Evolutionary conservation across 2,329 filamentous ascomycete genomes (phyloP), one percentile per base, ranked within the genome.

Genomic region (Akanthomyces dipterigenus): DNA sequence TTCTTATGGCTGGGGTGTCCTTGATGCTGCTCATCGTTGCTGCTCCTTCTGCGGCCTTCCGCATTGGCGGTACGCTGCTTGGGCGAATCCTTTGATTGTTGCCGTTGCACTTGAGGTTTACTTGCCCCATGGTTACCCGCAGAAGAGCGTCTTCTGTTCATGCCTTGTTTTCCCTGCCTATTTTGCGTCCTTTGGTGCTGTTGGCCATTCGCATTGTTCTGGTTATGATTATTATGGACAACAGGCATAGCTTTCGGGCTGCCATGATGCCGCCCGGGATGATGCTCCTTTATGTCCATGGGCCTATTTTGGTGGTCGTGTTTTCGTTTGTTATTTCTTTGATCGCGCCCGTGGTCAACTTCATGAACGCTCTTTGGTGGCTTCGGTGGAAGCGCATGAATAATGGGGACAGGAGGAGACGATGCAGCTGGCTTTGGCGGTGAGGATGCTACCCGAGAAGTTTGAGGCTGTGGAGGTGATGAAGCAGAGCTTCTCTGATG

Each of bases 361-460:
- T 63, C 61, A 14, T 63, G 56, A 3, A 63, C 45, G n/a, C 61
- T 63, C 22, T 63, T 63, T 5, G 61, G 61, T 14, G 61, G 61
- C 24, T 63, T 63, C 2, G 61, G 61, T 3, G 61, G 61, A 24
- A 63, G 38, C 3, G 34, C 45, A 26, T 57, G 45, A n/a, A 48
- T 20, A 8, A 51, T 51, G 5, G 45, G 45, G 3, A n/a, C 22
- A 14, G 48, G 54, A 22, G 54, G 46, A 9, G 51, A 38, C 12
- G 59, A 31, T 12, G 51, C 43, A 3, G 43, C 12, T 38, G 60
- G 54, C 46, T 51, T 55, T 40, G 53, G 38, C 16, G 54, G 34
- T 12, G 60, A 46, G 11, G 50, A 28, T 2, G 53, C 34, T 51
- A 40, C 48, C 3, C 26, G 31, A 5, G 43, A 0, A 36, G 61